A percentile compares a stretch with the other conserved stretches of the same genome.
These are phyloP conservation scores for Babesia sp. DNA, from an alignment of 169 alveolate species.

Conservation along the genomic window DNA sequence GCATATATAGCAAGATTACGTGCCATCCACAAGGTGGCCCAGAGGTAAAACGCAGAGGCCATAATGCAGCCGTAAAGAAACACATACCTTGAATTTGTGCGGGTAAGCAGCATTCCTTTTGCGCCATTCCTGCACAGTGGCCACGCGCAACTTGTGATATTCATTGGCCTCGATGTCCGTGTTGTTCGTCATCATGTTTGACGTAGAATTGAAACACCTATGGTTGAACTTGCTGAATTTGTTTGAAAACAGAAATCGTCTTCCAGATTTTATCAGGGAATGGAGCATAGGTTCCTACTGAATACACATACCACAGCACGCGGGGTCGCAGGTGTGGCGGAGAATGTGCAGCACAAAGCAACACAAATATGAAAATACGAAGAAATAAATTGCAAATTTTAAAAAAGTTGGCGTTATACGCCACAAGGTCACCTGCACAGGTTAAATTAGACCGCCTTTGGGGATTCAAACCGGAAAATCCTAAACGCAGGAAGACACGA, in stretches of 20 bases:
- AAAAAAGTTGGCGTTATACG: constrained; percentile 25
- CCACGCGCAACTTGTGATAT: constrained; percentile 70
- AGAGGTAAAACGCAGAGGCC: no score
- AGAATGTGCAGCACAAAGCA: background rate
- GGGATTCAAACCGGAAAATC: constrained; percentile 52
- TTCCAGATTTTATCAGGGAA: background rate
- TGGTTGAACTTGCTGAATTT: background rate
- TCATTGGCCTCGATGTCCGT: constrained; percentile 73
- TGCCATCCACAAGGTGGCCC: no score
- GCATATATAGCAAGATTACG: no score
- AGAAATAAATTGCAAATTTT: constrained; percentile 24
- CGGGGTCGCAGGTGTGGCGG: background rate
- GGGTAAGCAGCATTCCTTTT: constrained; percentile 73
- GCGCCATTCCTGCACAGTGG: constrained; percentile 68
- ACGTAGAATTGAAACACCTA: background rate
- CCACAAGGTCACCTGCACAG: constrained; percentile 38
- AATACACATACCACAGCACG: background rate
- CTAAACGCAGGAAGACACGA: constrained; percentile 1
- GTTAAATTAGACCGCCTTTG: constrained; percentile 56
- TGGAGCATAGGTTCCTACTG: constrained; percentile 9
- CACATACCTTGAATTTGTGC: constrained; percentile 72
- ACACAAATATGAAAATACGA: constrained; percentile 12
- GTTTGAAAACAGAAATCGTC: background rate
- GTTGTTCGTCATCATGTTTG: constrained; percentile 50
- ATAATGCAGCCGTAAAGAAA: no score